Evolutionary conservation across 768 basidiomycete species (phyloP).

Genomic region (Hygrophoropsis aurantiaca): DNA sequence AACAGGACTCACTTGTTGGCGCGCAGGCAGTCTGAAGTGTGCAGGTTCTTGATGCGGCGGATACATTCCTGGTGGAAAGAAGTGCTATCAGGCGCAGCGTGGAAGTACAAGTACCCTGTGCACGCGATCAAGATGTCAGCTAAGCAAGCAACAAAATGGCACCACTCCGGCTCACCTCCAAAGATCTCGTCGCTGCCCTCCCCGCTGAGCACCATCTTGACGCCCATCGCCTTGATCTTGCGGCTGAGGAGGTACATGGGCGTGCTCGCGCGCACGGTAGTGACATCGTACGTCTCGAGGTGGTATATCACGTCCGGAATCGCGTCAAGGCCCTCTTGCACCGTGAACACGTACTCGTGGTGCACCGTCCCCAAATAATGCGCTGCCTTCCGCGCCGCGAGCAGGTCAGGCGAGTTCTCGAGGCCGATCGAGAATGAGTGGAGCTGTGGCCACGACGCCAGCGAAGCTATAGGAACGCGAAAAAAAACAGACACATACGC

Average conservation of each 20-base stretch:
- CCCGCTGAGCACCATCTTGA: conserved; percentile 98
- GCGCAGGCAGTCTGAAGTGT: conserved; percentile 94
- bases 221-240: conserved; percentile 99
- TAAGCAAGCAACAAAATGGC: not conserved
- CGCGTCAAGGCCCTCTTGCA: conserved; percentile 96
- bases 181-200: conserved; percentile 98
- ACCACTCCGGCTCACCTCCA: conserved; percentile 60
- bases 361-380: conserved; percentile 92
- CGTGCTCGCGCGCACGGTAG: conserved; percentile 94
- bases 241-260: conserved; percentile 98
- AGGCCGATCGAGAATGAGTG: conserved; percentile 98
- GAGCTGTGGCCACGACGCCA: conserved; percentile 90
- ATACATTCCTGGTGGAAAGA: conserved; percentile 96
- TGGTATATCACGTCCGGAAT: conserved; percentile 98
- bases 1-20: conserved; percentile 84
- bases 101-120: conserved; percentile 97
- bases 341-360: conserved; percentile 97
- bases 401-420: conserved; percentile 90
- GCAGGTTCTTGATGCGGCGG: conserved; percentile 94
- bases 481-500: conserved; percentile 5
- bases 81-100: conserved; percentile 85
- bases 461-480: conserved; percentile 58
- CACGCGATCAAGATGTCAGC: conserved; percentile 6
- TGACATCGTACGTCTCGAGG: conserved; percentile 98
- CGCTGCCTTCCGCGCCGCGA: conserved; percentile 93